A percentile compares a stretch with the other conserved stretches of the same genome.
These are phyloP conservation scores for Rhipidocladum racemiflorum DNA, from an alignment of 176 grass and related monocot genomes.

Conservation along the genomic window DNA sequence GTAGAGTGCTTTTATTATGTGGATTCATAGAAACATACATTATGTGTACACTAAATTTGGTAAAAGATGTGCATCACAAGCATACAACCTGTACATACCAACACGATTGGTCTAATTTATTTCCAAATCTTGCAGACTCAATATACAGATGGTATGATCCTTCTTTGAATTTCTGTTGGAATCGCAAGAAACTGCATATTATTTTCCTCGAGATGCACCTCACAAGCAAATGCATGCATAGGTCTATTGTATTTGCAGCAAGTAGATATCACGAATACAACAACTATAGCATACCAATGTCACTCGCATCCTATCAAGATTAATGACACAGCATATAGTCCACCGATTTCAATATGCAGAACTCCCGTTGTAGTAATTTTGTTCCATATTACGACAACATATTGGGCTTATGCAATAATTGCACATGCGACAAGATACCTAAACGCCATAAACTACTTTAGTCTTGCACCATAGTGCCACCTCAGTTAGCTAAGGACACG, in stretches of 20 bases:
- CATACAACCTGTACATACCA: background rate
- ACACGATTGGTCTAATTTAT: background rate
- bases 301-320: background rate
- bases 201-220: slow-evolving; percentile 1
- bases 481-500: background rate
- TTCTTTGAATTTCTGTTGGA: background rate
- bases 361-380: background rate
- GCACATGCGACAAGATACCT: background rate
- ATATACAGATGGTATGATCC: background rate
- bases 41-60: background rate
- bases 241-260: background rate
- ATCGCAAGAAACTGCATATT: background rate
- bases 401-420: background rate
- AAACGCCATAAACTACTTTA: slow-evolving; percentile 12
- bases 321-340: background rate
- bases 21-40: background rate
- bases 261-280: background rate
- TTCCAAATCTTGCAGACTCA: background rate
- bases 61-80: slow-evolving; percentile 7
- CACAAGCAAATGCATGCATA: background rate
- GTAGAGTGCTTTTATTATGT: background rate
- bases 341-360: background rate
- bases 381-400: background rate
- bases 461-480: background rate
- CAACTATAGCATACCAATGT: background rate